Evolutionary conservation across 2,329 filamentous ascomycete species (phyloP).

Genomic region (Colletotrichum navitas): DNA sequence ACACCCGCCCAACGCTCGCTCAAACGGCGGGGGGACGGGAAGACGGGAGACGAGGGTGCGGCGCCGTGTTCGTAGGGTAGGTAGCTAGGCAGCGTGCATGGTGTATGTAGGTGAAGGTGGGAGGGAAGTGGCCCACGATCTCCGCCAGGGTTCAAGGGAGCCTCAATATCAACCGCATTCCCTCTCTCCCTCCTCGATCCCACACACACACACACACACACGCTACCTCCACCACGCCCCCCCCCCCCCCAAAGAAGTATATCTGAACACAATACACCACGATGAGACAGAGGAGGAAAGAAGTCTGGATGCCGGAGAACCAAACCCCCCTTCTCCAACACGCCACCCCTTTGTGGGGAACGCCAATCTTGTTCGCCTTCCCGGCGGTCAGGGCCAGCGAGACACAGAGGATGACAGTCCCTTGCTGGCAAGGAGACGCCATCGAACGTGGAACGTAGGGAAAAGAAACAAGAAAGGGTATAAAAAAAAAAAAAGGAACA

Average conservation of each 20-base stretch:
- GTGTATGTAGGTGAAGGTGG: no score
- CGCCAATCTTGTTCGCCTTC: slow-evolving; percentile 16
- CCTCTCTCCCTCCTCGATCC: not conserved
- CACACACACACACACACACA: no score
- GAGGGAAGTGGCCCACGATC: not conserved
- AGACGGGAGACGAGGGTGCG: not conserved
- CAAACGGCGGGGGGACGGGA: not conserved
- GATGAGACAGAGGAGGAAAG: not conserved
- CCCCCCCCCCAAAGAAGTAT: not conserved
- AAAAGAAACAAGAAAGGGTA: not conserved
- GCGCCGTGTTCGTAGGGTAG: not conserved
- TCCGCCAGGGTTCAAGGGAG: slow-evolving; percentile 24
- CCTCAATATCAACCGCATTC: slow-evolving; percentile 29
- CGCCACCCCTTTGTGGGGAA: no score
- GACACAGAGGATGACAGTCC: not conserved
- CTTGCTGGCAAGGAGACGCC: not conserved
- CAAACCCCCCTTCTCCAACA: no score
- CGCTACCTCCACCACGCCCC: no score
- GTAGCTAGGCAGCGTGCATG: not conserved
- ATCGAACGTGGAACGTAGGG: not conserved
- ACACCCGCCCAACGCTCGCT: not conserved
- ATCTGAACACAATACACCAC: not conserved
- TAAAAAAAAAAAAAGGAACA: not conserved
- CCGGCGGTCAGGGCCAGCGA: slow-evolving; percentile 31
- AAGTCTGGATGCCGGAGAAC: not conserved